phyloP scores from a whole-genome alignment of 306 rosid genomes.

The Vigna nakashimae region DNA sequence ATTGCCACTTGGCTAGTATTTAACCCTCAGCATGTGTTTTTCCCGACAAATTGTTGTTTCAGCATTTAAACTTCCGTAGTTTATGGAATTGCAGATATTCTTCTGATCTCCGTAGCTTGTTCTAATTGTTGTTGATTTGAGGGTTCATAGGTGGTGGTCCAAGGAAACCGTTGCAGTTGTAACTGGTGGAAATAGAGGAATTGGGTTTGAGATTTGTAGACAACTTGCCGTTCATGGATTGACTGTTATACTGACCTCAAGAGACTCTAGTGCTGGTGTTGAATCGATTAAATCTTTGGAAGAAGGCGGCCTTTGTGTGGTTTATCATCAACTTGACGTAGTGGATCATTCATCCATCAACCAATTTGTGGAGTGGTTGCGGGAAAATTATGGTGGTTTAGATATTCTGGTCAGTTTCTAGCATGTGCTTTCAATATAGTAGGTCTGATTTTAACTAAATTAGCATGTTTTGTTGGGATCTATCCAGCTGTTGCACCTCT shows the following conservation, averaged over 20 bases:
- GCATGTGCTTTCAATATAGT: background rate
- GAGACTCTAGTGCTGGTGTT: conserved; percentile 60
- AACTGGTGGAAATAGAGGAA: conserved; percentile 71
- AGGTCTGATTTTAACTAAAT: conserved; percentile 2
- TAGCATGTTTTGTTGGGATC: conserved; percentile 31
- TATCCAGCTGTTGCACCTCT: conserved; percentile 3
- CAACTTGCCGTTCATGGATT: conserved; percentile 51
- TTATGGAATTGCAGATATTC: background rate
- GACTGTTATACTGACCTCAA: conserved; percentile 51
- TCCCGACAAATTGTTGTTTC: background rate
- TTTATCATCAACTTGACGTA: conserved; percentile 80
- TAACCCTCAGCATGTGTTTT: background rate
- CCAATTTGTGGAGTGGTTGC: conserved; percentile 74
- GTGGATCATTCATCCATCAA: conserved; percentile 63
- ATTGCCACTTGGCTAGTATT: background rate
- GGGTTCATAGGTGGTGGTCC: conserved; percentile 85
- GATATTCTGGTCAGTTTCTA: conserved; percentile 79
- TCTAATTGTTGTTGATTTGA: background rate
- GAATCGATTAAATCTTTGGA: conserved; percentile 80
- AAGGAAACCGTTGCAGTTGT: conserved; percentile 85
- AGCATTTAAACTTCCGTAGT: conserved; percentile 1
- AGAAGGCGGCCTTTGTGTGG: conserved; percentile 77
- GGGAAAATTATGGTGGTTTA: conserved; percentile 75
- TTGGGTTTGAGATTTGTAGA: conserved; percentile 49
- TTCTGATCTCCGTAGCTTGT: background rate